Base-by-base conservation (phyloP, 176 grass and related monocot species). In the Rhynchospora breviuscula region DNA sequence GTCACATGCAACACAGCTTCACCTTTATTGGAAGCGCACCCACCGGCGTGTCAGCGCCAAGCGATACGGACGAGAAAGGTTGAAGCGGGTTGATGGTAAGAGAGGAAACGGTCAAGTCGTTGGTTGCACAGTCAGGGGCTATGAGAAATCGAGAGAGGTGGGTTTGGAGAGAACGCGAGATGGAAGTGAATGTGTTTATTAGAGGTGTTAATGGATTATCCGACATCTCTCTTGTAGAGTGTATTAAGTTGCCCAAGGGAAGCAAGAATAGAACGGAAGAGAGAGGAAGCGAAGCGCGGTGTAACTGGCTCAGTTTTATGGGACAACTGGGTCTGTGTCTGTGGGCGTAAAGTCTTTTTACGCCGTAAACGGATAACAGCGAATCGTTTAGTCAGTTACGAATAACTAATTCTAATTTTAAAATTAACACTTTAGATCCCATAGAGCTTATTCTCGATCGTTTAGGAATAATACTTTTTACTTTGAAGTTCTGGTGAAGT, bases 141-240 rank as follows among this genome's bases (percentile, higher is more conserved):
- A 84, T 47, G 85, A 87, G 83, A 25, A 87, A 75, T 22, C 45
- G 72, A 13, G 84, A 90, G 35, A 90, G 80, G 52, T 87, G 85
- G 53, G 63, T 51, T 84, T 90, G 88, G 29, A 90, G 58, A 77
- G 73, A 84, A 53, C 54, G 56, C 23, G 85, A 79, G 43, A 90
- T n/a, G 22, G 84, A 81, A n/a, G 71, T 66, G 40, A 76, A 84
- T 21, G 85, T 78, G 48, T 56, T 79, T 26, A 80, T 17, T 21
- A 86, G 9, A 72, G 88, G 52, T 21, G 69, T 57, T 12, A 84
- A 80, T 60, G 61, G 88, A 52, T 84, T 90, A 1, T 80, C 80
- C 52, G 63, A 49, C 88, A 87, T 90, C 12, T 71, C 44, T 69
- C 18, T 23, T 2, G 19, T 9, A 62, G n/a, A 62, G n/a, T 61